Base-by-base conservation (phyloP, 2,329 filamentous ascomycete genomes). In the Colletotrichum incanum region DNA sequence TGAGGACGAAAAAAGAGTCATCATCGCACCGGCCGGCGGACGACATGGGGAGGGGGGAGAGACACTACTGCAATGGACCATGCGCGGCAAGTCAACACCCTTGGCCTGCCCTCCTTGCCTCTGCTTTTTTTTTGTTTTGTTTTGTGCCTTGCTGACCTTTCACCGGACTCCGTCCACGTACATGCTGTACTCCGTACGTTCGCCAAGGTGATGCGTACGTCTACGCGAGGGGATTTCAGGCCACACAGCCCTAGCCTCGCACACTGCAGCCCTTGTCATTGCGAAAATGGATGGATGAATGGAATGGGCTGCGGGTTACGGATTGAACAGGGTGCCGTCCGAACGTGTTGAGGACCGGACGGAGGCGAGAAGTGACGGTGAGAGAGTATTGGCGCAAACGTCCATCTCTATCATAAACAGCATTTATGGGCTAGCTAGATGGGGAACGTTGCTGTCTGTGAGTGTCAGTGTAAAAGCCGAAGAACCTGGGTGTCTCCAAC, bases 1-100 rank as follows among this genome's bases (percentile, higher is more conserved):
- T 9, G 28, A 26, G 50, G 31, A 47, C 37, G 18, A 45, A 50
- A 54, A 50, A 70, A 70, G 68, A 71, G 68, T 71, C 64, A 70
- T 70, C 63, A 61, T 49, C 58, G 52, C 59, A 49, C 31, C 41
- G 20, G 20, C 43, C 43, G 43, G 39, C 18, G 23, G 16, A 31
- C 50, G 31, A 34, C 54, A 56, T 56, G 54, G 54, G 54, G 31
- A n/a, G 31, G 34, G n/a, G 54, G 28, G 34, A 26, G 16, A n/a
- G 59, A 61, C 58, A 31, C 41, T 61, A 61, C 28, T 20, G 59
- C 59, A 62, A 37, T 62, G 43, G 59, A 37, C 43, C 31, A 62
- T 62, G 43, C 43, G 59, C 59, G 59, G 59, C 59, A 62, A 39
- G 59, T 50, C 59, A 62, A 62, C 59, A 50, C 43, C 59, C 59